Base-by-base conservation (phyloP, 768 basidiomycete genomes). In the Russula vinacea region DNA sequence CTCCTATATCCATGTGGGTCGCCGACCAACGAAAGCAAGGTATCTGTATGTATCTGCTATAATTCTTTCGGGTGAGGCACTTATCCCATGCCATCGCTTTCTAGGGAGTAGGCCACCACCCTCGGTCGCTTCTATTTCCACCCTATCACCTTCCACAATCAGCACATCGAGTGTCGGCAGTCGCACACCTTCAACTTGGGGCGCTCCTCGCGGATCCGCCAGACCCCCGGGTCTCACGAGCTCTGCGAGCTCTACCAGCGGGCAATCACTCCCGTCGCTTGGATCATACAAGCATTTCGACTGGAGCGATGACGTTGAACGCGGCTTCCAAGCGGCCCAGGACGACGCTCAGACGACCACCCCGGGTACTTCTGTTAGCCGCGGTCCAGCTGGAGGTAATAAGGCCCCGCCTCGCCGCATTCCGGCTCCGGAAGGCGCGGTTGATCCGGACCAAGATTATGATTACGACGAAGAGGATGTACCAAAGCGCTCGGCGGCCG, bases 291-390 rank as follows among this genome's bases (percentile, higher is more conserved):
- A 45, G 11, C 45, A 33, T 19, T 67, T 62, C 29, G 24, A 58
- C 19, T 58, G 67, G 67, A 65, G 60, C n/a, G 60, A 58, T 0
- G 64, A 67, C 0, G 45, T 65, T 0, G 64, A 58, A 13, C n/a
- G 17, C 1, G 44, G 22, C 11, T 26, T 29, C 14, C 59, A 63
- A 29, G 29, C 40, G 17, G 59, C 50, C 1, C 32, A 55, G 24
- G 53, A 56, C 26, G 49, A 26, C 2, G 45, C 5, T 9, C 44
- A 11, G 24, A 49, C 45, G 11, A 47, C n/a, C 3, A 8, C 19
- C 10, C 11, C 47, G 0, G 24, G 26, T 50, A 44, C 55, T 3
- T 47, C 32, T 1, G 51, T 39, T 4, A 16, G 29, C 8, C 62
- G 40, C 22, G n/a, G 40, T 17, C 14, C 40, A 6, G 39, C 9